Evolutionary conservation across 371 early-diverging fungal species (phyloP).

Genomic region (Entomophthora muscae): DNA sequence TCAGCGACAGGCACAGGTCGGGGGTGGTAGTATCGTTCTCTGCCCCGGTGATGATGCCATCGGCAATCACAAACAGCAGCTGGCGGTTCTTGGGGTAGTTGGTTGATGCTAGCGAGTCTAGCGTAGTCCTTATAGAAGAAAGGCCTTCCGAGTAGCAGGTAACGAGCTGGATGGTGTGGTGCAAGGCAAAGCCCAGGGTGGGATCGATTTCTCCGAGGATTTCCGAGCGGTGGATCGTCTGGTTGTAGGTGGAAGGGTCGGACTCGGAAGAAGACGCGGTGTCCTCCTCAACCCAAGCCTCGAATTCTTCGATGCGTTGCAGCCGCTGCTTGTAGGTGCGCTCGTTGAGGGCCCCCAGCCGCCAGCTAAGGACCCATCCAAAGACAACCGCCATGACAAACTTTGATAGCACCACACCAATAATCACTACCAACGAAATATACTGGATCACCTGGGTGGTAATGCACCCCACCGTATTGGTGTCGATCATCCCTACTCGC

Average conservation of each 20-base stretch:
- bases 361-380: slow-evolving; percentile 60
- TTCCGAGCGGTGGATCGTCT: not conserved
- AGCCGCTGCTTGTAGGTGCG: slow-evolving; percentile 40
- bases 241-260: not conserved
- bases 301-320: slow-evolving; percentile 32
- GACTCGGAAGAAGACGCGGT: slow-evolving; percentile 10
- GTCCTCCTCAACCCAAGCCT: slow-evolving; percentile 34
- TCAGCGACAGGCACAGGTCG: slow-evolving; percentile 60
- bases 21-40: slow-evolving; percentile 62
- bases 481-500: slow-evolving; percentile 53
- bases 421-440: slow-evolving; percentile 53
- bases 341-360: slow-evolving; percentile 49
- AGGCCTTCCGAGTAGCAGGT: slow-evolving; percentile 88
- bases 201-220: not conserved
- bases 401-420: slow-evolving; percentile 59
- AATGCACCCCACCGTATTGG: slow-evolving; percentile 55
- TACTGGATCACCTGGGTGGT: slow-evolving; percentile 54
- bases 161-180: slow-evolving; percentile 53
- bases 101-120: slow-evolving; percentile 86
- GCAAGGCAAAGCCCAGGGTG: slow-evolving; percentile 29
- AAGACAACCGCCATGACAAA: slow-evolving; percentile 67
- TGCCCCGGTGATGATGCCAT: slow-evolving; percentile 65
- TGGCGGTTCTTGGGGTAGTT: slow-evolving; percentile 84
- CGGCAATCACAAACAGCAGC: slow-evolving; percentile 76
- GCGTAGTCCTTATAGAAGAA: slow-evolving; percentile 74